Percentiles rank a stretch among this genome's conserved stretches.
Conservation (phyloP, 1,284 basidiomycete genomes). For the Psilocybe mexicana region DNA sequence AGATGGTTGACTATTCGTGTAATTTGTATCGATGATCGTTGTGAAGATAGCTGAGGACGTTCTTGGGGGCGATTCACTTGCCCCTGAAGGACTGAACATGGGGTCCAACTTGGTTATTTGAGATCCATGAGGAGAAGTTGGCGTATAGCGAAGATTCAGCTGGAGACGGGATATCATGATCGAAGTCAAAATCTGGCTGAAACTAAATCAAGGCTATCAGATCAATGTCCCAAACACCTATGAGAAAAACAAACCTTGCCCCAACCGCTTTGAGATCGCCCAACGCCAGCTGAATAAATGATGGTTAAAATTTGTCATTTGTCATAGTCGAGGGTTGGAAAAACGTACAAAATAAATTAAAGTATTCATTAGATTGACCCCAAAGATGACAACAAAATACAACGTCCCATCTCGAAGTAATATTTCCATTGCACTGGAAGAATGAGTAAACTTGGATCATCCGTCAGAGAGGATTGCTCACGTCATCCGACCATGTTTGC, state of each 20-base stretch:
- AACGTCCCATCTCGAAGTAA: slow-evolving; percentile 26
- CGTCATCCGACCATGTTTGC: slow-evolving; percentile 19
- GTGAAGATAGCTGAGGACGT: slow-evolving; percentile 6
- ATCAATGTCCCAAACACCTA: not conserved
- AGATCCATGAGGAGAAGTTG: not conserved
- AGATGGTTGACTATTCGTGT: not conserved
- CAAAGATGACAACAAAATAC: slow-evolving; percentile 29
- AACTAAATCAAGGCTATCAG: slow-evolving; percentile 8
- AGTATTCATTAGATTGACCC: slow-evolving; percentile 27
- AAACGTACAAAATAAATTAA: slow-evolving; percentile 26
- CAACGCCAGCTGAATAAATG: slow-evolving; percentile 12
- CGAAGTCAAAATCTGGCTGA: slow-evolving; percentile 24
- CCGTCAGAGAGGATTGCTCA: slow-evolving; percentile 21
- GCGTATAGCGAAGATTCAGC: slow-evolving; percentile 19
- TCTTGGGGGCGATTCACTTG: not conserved
- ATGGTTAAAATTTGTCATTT: not conserved
- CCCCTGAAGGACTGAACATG: not conserved
- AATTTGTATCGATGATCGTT: slow-evolving; percentile 1
- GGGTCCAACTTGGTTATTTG: not conserved
- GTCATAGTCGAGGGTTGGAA: not conserved
- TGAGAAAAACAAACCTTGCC: slow-evolving; percentile 14
- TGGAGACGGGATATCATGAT: slow-evolving; percentile 24
- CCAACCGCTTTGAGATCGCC: slow-evolving; percentile 23
- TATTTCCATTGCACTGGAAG: slow-evolving; percentile 14
- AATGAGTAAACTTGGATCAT: not conserved